Base-by-base conservation (phyloP, 495 filamentous ascomycete species). In the Peziza echinospora region DNA sequence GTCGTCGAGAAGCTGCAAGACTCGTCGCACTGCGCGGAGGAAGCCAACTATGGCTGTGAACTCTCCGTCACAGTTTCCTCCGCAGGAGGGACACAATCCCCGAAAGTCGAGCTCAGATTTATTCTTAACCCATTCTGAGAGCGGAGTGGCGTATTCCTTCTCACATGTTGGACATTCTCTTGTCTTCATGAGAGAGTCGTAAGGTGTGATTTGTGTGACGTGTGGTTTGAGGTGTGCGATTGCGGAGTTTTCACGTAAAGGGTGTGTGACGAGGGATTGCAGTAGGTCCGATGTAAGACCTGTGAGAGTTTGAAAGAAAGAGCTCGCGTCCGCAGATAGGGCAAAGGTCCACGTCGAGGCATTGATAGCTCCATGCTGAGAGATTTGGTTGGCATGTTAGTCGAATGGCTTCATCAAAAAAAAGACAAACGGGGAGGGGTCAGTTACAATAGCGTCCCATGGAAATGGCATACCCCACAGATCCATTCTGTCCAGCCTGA, bases 401-500 rank as follows among this genome's bases (percentile, higher is more conserved):
- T 23, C n/a, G n/a, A n/a, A n/a, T n/a, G n/a, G n/a, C n/a, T n/a
- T n/a, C n/a, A n/a, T n/a, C n/a, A n/a, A n/a, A 34, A 16, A 30
- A 5, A 9, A 2, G 21, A 2, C 5, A 11, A n/a, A 5, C 7
- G n/a, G 17, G 22, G n/a, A 1, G 8, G 23, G 16, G 26, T 21
- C 40, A 25, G 56, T 26, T 46, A 64, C 58, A 26, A 89, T 62
- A 11, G 65, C 55, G 16, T 67, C 51, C 82, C 82, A 92, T 1
- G 83, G 85, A 45, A 93, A 70, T 2, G 75, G 75, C 2, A 70
- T 67, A 5, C 55, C 60, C 75, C 80, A 85, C 21, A 85, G 60
- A 2, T 62, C 53, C 48, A 70, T 65, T 28, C 76, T 62, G 0
- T 71, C 73, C 22, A 67, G 63, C 17, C 80, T 67, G 43, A 87